Evolutionary conservation across 306 rosid species (phyloP).

Genomic region (Gleditsia sinensis): DNA sequence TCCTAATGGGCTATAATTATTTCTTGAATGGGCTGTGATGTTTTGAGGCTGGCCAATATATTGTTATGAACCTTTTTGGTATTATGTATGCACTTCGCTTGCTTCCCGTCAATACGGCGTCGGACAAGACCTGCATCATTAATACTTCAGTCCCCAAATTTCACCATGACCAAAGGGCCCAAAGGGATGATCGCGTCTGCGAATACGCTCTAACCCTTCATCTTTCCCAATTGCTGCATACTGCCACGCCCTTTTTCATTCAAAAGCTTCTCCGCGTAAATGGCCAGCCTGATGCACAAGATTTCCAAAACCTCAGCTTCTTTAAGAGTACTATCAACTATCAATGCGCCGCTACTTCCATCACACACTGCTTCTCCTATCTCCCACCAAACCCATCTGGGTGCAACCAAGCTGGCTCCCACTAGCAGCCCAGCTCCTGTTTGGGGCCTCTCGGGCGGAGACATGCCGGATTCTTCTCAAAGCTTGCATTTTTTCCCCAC

Average conservation of each 20-base stretch:
- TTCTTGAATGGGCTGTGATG: neutral
- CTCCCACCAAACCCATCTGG: conserved; percentile 12
- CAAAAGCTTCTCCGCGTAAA: conserved; percentile 12
- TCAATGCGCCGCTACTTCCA: conserved; percentile 17
- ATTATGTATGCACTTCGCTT: too few relatives aligned
- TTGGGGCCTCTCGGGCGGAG: neutral
- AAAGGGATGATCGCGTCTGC: neutral
- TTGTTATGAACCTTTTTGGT: too few relatives aligned
- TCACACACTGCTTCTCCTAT: neutral
- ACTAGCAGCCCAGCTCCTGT: neutral
- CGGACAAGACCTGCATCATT: neutral
- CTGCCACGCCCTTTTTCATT: neutral
- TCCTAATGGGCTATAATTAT: too few relatives aligned
- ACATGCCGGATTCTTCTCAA: conserved; percentile 19
- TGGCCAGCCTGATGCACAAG: conserved; percentile 40
- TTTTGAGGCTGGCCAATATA: neutral
- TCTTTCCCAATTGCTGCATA: neutral
- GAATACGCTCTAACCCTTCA: neutral
- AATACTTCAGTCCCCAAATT: neutral
- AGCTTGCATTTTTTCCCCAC: conserved; percentile 34
- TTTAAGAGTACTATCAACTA: conserved; percentile 8
- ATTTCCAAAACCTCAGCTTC: conserved; percentile 32
- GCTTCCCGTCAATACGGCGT: neutral
- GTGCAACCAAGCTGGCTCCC: neutral
- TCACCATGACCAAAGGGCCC: neutral